Conservation (phyloP, 106 monocot genomes). For the Triglochin maritima region DNA sequence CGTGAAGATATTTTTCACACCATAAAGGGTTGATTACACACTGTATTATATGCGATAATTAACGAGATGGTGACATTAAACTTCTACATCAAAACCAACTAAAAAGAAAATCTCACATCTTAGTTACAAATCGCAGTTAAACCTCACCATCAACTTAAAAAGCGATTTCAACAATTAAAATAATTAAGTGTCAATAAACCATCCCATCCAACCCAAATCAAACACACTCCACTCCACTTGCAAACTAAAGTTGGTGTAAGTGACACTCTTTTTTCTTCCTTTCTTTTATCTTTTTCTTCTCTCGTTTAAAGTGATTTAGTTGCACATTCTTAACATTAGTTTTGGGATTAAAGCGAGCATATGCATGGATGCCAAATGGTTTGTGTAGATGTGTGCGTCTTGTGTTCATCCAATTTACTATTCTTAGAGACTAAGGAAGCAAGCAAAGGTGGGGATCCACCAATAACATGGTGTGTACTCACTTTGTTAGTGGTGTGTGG, state of each 20-base stretch:
- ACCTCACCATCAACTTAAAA: neutral
- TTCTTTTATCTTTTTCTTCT: neutral
- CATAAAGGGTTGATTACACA: no score
- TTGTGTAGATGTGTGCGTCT: neutral
- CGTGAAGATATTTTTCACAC: no score
- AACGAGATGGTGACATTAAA: neutral
- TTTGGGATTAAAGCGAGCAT: neutral
- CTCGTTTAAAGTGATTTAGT: neutral
- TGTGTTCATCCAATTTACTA: neutral
- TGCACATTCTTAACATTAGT: neutral
- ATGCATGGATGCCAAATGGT: conserved; percentile 3
- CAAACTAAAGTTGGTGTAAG: neutral
- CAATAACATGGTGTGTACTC: neutral
- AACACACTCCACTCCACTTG: neutral
- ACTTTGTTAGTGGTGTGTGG: neutral
- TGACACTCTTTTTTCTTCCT: neutral
- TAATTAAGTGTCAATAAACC: no score
- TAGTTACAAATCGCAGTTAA: neutral
- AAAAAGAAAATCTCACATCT: neutral
- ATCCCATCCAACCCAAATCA: neutral
- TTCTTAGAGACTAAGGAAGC: neutral
- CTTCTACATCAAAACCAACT: neutral
- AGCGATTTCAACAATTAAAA: neutral
- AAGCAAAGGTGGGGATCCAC: neutral
- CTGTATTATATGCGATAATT: neutral